Base-by-base conservation (phyloP, 305 asterid species). In the Fraxinus floribunda region DNA sequence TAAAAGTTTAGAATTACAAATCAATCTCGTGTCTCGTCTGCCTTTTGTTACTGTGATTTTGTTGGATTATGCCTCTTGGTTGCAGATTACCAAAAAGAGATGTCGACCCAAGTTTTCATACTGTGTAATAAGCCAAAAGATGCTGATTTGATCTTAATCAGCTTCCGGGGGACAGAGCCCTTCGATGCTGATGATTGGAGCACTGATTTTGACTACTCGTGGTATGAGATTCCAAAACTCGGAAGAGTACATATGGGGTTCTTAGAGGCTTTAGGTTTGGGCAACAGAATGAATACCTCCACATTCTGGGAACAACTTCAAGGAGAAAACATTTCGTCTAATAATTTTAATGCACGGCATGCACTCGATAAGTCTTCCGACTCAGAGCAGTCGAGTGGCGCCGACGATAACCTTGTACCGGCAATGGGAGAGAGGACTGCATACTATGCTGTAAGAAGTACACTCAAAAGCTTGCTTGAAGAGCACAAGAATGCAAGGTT, bases 241-340 rank as follows among this genome's bases (percentile, higher is more conserved):
- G 99, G 98, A 22, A 96, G 92, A 83, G 95, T 96, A 15, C 98
- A 96, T 71, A 90, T 93, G 99, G 99, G 99, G 66, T 96, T 96
- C 84, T 88, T 96, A 6, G 99, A 96, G 88, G 99, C 99, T 85
- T 86, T 96, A 79, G 99, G 99, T 68, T 85, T 96, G 83, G 98
- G 99, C 39, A 93, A 78, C 91, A 90, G 99, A 83, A 84, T 5
- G 5, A 78, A 96, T 18, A 80, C 91, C 75, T 82, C 90, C 80
- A 84, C 95, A 1, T 96, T 94, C 84, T 86, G 52, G 7, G 85
- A 85, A 49, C 86, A 83, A 71, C 91, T 96, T 57, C 86, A 44
- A 15, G 64, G 36, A 15, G 73, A 60, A 49, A 83, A 78, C 36
- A 20, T 1, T 22, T 57, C 75, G 34, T 71, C 57, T 34, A 86